Evolutionary conservation across 2,329 filamentous ascomycete species (phyloP), one percentile per base, ranked within the genome.

Genomic region (Venturiaceae sp.): DNA sequence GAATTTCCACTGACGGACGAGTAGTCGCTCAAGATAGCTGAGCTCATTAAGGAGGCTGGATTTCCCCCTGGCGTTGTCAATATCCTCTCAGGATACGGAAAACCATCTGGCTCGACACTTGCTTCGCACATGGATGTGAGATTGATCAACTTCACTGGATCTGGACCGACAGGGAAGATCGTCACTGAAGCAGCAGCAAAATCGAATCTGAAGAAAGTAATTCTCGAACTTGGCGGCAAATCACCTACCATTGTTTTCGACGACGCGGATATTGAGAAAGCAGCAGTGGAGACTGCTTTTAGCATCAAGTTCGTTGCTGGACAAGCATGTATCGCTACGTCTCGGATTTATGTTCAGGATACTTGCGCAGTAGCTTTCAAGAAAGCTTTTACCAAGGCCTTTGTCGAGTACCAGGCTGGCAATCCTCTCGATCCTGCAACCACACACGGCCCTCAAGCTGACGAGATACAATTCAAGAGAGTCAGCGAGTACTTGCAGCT

Each of bases 311-410:
- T 72, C 61, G 77, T 83, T 65, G 78, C 77, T 56, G 82, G 83
- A 0, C 83, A 86, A 64, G 75, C 79, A 1, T 86, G 83, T 69
- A 78, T 83, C 67, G 81, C 82, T 0, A 83, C 80, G 61, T 80
- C 79, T 9, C 74, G 81, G 3, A 73, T 84, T 23, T 83, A 83
- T 60, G 81, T 84, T 3, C 80, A 84, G 23, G 74, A 77, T 30
- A 71, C 67, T 16, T 72, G 80, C n/a, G 76, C 78, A 62, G 74
- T 74, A 52, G 67, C 71, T 39, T 75, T 74, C 41, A 74, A 76
- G 39, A 70, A 72, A 1, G 69, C 71, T 1, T 72, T 74, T 62
- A 72, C 68, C 53, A 67, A 73, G 19, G 63, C 66, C 16, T 69
- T 72, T 16, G 62, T 61, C 5, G 64, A 63, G 4, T 30, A 62